Base-by-base conservation (phyloP, 768 basidiomycete genomes). In the Mycena maculata region DNA sequence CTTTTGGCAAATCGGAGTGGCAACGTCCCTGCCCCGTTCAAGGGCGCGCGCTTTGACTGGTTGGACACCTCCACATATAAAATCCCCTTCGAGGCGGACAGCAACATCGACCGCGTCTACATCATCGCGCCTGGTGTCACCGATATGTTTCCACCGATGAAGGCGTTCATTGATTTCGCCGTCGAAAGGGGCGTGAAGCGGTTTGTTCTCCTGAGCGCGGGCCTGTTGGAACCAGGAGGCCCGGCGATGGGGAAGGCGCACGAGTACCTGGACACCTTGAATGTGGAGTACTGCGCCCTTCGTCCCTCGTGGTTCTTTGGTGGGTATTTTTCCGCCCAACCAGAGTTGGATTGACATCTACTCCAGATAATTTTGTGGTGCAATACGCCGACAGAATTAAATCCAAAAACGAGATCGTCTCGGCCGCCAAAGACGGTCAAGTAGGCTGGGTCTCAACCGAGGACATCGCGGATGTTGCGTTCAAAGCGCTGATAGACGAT, bases 301-400 rank as follows among this genome's bases (percentile, higher is more conserved):
- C 71, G 81, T 1, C 81, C 82, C 1, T 78, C 81, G 11, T 80
- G 77, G 79, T 82, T 82, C 63, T 76, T 75, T 27, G 79, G 82
- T 81, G 48, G 11, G 28, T 23, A 6, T 7, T 27, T 11, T 31
- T 25, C 30, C 44, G 33, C 22, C 27, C 28, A 13, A 12, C n/a
- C n/a, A n/a, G n/a, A n/a, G n/a, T n/a, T n/a, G n/a, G n/a, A n/a
- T n/a, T n/a, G n/a, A n/a, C n/a, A n/a, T 23, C n/a, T 16, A 13
- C 12, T 42, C 11, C 54, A 81, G 80, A 81, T 27, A 81, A 81
- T 66, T 75, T 81, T 25, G 55, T 58, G 3, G 64, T 60, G 11
- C 55, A 61, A 23, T 77, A 71, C 60, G 25, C 60, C 8, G 45
- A 62, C 12, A 56, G 52, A 25, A 79, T 81, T 36, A 68, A 72